Conservation (phyloP, 306 rosid species). For the Astragalus glycyphyllos region DNA sequence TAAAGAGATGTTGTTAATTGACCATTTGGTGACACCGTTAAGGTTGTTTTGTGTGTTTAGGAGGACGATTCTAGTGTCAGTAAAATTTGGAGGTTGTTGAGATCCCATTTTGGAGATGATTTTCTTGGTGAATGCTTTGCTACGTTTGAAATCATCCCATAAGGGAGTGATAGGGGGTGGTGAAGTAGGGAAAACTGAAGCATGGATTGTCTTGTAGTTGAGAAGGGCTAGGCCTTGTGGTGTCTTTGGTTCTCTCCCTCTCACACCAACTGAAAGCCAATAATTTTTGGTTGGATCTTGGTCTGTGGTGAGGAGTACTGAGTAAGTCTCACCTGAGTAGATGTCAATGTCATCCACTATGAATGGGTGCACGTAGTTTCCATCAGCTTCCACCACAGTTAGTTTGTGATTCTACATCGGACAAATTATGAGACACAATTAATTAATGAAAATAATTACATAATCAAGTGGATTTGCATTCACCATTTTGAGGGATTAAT, state of each 20-base stretch:
- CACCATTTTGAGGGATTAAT: too few relatives aligned
- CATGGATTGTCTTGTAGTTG: conserved; percentile 60
- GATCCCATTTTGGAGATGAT: conserved; percentile 65
- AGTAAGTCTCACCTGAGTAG: conserved; percentile 88
- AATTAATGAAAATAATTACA: neutral
- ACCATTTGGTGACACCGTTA: conserved; percentile 67
- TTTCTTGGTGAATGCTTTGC: conserved; percentile 63
- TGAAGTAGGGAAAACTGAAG: conserved; percentile 63
- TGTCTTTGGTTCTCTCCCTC: conserved; percentile 70
- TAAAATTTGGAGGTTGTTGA: conserved; percentile 58
- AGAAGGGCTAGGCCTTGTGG: conserved; percentile 65
- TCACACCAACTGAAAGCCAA: conserved; percentile 75
- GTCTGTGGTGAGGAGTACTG: conserved; percentile 67
- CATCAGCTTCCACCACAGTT: conserved; percentile 87
- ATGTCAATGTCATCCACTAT: conserved; percentile 65
- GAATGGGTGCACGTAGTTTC: conserved; percentile 75
- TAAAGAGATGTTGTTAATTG: conserved; percentile 75
- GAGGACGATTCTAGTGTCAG: conserved; percentile 56
- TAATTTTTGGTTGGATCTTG: conserved; percentile 72
- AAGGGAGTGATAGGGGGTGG: conserved; percentile 68
- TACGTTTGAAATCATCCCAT: conserved; percentile 69
- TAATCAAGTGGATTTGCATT: too few relatives aligned
- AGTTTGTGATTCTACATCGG: conserved; percentile 68
- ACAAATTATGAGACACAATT: neutral
- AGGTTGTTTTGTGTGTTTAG: conserved; percentile 79